Evolutionary conservation across 805 yeast species (phyloP), one percentile per base, ranked within the genome.

Genomic region (Candida silvicultrix): DNA sequence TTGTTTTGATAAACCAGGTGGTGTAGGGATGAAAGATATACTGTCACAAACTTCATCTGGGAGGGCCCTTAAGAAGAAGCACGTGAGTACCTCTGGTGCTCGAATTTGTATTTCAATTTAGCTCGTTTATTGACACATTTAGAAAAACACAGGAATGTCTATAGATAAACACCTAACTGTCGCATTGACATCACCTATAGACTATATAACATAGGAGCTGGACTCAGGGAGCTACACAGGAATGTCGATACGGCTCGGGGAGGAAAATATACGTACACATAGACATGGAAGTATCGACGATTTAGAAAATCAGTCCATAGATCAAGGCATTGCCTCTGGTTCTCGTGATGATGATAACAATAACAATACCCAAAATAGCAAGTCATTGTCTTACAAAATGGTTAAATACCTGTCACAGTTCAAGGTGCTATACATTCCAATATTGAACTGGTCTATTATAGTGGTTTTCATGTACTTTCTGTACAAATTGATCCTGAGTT

Each of bases 381-480:
- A 50, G n/a, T 50, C 60, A 0, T 41, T 45, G 15, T 38, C 47
- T 34, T 57, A 57, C 37, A 51, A 41, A 29, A 12, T 50, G 5
- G 46, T 57, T 34, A 52, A 51, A 35, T 58, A 44, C 19, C 49
- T 60, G 1, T 50, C 66, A 4, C 49, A 48, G 20, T 54, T 57
- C 46, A 60, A 77, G 42, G 42, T 80, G 2, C 60, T 67, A 41
- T 73, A 75, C 40, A 62, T 85, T 0, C 87, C 92, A 0, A 46
- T 76, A 0, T 53, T 82, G 42, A 85, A 83, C 56, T 74, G 78
- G 67, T 45, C 68, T 15, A 74, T 85, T 16, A 67, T 85, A 10
- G 32, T 62, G 1, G 53, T 76, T 0, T 73, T 83, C 54, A 73
- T 80, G 2, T 55, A 59, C 32, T 67, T 82, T 35, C 61, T 85